Evolutionary conservation across 257 asterid species (phyloP).

Genomic region (Solanum pennellii): DNA sequence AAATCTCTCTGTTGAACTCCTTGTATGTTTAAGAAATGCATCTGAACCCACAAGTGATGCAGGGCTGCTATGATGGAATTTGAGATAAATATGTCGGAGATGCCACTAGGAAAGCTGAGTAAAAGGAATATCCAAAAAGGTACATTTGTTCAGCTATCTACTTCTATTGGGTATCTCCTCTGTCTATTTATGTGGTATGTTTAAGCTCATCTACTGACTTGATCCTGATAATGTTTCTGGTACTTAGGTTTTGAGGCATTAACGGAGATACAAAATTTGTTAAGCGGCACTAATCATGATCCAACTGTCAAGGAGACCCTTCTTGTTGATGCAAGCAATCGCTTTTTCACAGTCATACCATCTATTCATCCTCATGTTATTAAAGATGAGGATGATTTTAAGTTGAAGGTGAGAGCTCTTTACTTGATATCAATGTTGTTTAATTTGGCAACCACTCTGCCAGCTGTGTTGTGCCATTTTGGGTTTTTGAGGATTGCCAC

Average conservation of each 20-base stretch:
- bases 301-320: slow-evolving; percentile 59
- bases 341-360: slow-evolving; percentile 89
- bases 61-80: slow-evolving; percentile 99
- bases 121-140: slow-evolving; percentile 87
- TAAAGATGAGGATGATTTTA: slow-evolving; percentile 72
- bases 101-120: slow-evolving; percentile 99
- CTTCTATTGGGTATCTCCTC: neutral
- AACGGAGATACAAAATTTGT: slow-evolving; percentile 83
- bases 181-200: neutral
- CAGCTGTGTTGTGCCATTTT: neutral
- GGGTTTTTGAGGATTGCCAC: neutral
- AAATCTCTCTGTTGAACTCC: neutral
- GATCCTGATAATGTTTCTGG: slow-evolving; percentile 1
- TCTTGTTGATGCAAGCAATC: slow-evolving; percentile 86
- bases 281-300: slow-evolving; percentile 22
- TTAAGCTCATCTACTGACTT: neutral
- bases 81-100: slow-evolving; percentile 92
- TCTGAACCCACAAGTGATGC: slow-evolving; percentile 14
- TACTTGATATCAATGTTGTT: neutral
- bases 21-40: slow-evolving; percentile 5
- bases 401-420: slow-evolving; percentile 49
- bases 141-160: slow-evolving; percentile 4
- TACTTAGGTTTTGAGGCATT: slow-evolving; percentile 86
- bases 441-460: neutral
- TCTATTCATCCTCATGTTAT: slow-evolving; percentile 89